These are phyloP conservation scores for Ophiostoma triangulosporum DNA, from an alignment of 2,329 filamentous ascomycete species.

Conservation along the genomic window DNA sequence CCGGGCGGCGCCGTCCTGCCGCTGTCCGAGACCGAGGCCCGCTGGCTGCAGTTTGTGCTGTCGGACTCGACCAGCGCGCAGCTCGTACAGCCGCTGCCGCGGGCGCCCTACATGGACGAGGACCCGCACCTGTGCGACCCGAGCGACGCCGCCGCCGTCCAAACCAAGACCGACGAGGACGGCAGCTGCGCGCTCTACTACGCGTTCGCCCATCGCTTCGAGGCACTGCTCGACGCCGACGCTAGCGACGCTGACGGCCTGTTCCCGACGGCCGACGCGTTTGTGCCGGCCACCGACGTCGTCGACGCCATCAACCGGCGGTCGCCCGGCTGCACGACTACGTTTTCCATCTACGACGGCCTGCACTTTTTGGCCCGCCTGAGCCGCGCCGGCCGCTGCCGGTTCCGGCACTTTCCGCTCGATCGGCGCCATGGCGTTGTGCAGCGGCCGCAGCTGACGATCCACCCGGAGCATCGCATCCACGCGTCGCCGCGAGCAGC, in stretches of 20 bases:
- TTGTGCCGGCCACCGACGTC: conserved; percentile 17
- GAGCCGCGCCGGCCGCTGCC: conserved; percentile 10
- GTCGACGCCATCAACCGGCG: conserved; percentile 17
- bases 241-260: conserved; percentile 17
- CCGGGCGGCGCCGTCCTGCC: not conserved
- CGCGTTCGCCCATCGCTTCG: conserved; percentile 21
- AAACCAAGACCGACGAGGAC: not conserved
- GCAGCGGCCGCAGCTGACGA: conserved; percentile 16
- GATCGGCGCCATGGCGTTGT: conserved; percentile 16
- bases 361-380: conserved; percentile 20
- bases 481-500: not conserved
- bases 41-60: conserved; percentile 22
- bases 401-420: conserved; percentile 5
- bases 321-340: not conserved
- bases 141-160: not conserved
- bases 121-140: not conserved
- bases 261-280: conserved; percentile 14
- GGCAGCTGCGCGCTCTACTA: conserved; percentile 19
- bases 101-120: conserved; percentile 1
- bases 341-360: conserved; percentile 20
- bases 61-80: conserved; percentile 17
- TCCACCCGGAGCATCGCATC: conserved; percentile 21
- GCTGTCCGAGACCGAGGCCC: conserved; percentile 19
- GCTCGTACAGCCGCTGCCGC: conserved; percentile 13
- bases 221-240: conserved; percentile 21